Conservation (phyloP, 2,329 filamentous ascomycete species). For the Sclerotinia glacialis region DNA sequence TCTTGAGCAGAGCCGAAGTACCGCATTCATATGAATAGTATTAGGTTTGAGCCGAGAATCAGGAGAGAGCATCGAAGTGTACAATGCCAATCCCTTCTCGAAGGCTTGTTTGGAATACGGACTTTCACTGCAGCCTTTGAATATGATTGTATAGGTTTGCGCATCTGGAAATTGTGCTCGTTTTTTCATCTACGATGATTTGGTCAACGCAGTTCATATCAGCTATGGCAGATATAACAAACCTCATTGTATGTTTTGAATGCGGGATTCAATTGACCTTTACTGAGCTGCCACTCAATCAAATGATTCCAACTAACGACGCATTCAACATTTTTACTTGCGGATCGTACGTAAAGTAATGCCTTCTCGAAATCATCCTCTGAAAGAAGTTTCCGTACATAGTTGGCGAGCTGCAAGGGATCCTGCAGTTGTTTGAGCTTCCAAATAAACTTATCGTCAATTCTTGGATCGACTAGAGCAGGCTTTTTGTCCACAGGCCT, state of each 20-base stretch:
- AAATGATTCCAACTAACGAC: slow-evolving; percentile 86
- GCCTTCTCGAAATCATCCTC: slow-evolving; percentile 65
- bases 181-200: slow-evolving; percentile 81
- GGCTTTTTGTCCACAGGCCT: slow-evolving; percentile 23
- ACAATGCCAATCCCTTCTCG: slow-evolving; percentile 68
- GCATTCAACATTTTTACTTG: slow-evolving; percentile 63
- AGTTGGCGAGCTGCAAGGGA: slow-evolving; percentile 67
- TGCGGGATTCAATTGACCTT: slow-evolving; percentile 59
- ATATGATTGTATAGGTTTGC: slow-evolving; percentile 79
- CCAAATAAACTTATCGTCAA: slow-evolving; percentile 25
- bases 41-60: slow-evolving; percentile 65
- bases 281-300: slow-evolving; percentile 66
- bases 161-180: slow-evolving; percentile 75
- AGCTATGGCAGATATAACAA: slow-evolving; percentile 30
- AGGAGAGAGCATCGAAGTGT: slow-evolving; percentile 67
- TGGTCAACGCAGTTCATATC: background rate
- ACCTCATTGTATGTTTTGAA: slow-evolving; percentile 89
- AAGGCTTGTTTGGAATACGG: slow-evolving; percentile 59
- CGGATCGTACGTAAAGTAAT: slow-evolving; percentile 62
- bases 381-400: slow-evolving; percentile 59
- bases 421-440: slow-evolving; percentile 48
- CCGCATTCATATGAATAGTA: slow-evolving; percentile 82
- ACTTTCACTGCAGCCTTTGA: slow-evolving; percentile 68
- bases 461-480: background rate
- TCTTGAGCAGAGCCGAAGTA: slow-evolving; percentile 76